Evolutionary conservation across 768 basidiomycete species (phyloP), one percentile per base, ranked within the genome.

Genomic region (Lactarius sp.): DNA sequence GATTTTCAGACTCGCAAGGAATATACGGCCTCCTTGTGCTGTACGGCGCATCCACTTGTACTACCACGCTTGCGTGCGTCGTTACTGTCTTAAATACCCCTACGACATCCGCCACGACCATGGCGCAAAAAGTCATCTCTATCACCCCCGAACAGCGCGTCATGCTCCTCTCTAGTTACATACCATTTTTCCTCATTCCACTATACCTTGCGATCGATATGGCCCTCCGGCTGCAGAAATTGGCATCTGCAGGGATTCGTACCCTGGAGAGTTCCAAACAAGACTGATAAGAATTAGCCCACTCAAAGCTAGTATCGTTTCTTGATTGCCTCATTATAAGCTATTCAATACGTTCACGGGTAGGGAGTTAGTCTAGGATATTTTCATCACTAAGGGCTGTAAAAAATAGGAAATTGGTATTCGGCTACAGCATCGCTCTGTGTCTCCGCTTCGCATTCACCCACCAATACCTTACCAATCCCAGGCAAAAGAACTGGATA

Each of bases 41-140:
- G 34, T 94, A 94, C 73, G 90, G 80, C 34, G 87, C 90, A 0
- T 90, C 88, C 0, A 87, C 90, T 3, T 79, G 83, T 0, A 94
- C 90, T 0, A 92, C 92, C 0, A 86, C 87, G 14, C 73, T 91
- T 39, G 84, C 92, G 0, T 91, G 88, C 70, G 71, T 94, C 53
- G 73, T 78, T 13, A 77, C 82, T 36, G 71, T 93, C 39, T 71
- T 91, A n/a, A 73, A 79, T 20, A 80, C 81, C 2, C 84, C 84
- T 0, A 69, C 76, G 31, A 75, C 80, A 39, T 74, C 73, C n/a
- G 56, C 66, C 1, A 69, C 72, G 31, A 74, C 77, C 1, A 62
- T 72, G 16, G 71, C 72, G 37, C 59, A 71, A 4, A 70, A 71
- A 1, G 62, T 77, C 3, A 69, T 73, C 31, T 77, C 81, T 20